Evolutionary conservation across 495 filamentous ascomycete species (phyloP), one percentile per base, ranked within the genome.

Genomic region (Neurospora discreta): DNA sequence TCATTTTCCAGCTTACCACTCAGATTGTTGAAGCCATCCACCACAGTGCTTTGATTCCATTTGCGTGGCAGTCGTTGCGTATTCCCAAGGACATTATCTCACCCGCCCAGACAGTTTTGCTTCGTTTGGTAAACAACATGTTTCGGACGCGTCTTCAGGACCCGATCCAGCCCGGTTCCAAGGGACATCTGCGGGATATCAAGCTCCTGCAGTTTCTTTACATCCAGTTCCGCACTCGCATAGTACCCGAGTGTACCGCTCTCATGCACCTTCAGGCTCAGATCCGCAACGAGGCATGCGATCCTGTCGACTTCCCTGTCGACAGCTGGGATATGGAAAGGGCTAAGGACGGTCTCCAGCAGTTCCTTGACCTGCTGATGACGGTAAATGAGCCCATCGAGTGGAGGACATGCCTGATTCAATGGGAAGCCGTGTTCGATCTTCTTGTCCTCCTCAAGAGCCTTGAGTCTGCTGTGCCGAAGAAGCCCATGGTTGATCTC

Each of bases 281-380:
- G 75, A 95, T 97, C 69, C 89, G 92, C 30, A 80, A 80, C 46
- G 77, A 76, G 23, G 71, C 76, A 41, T 74, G 79, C 36, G 82
- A 85, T 40, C 79, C 84, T 0, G 89, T 92, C 73, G 94, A 97
- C 78, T 98, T 97, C 77, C 94, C 94, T 5, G 89, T 97, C 46
- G 95, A 98, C 75, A 87, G 94, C 39, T 98, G 94, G 94, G 94
- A 98, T 77, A 95, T 98, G 90, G 94, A 98, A 78, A 89, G 94
- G 20, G 93, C 86, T 26, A 86, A 86, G 71, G 86, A 98, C 76
- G 94, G 94, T 18, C 89, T 97, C 15, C 93, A 93, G 69, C 93
- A 97, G 78, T 97, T 94, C 79, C 86, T 98, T 8, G 93, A 98
- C 74, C 95, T 97, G 79, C 91, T 98, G 71, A 92, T 92, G n/a